Percentiles rank a stretch among this genome's conserved stretches.
These are phyloP conservation scores for Aspergillus costaricaensis DNA, from an alignment of 2,329 filamentous ascomycete genomes.

Conservation along the genomic window DNA sequence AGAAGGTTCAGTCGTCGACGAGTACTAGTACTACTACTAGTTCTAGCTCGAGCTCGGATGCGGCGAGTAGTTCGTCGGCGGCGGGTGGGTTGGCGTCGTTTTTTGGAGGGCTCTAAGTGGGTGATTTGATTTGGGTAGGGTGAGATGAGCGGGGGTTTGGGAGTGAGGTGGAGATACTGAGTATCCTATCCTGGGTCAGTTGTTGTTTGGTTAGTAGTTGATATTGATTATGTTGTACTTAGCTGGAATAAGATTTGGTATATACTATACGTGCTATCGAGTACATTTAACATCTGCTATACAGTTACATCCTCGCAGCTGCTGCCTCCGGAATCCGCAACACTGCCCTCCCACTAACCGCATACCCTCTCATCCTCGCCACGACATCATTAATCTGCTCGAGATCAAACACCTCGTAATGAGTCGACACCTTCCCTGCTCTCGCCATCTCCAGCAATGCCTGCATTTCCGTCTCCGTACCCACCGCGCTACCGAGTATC, in stretches of 20 bases:
- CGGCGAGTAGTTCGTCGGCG: background rate
- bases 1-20: conserved; percentile 5
- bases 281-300: background rate
- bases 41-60: background rate
- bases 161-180: background rate
- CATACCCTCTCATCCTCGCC: conserved; percentile 26
- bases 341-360: conserved; percentile 30
- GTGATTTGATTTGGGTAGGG: no score
- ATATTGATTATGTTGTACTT: background rate
- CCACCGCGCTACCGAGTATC: conserved; percentile 41
- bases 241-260: background rate
- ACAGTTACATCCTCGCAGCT: conserved; percentile 2
- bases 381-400: conserved; percentile 27
- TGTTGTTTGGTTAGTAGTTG: no score
- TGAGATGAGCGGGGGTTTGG: background rate
- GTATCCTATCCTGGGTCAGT: no score
- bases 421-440: conserved; percentile 33
- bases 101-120: background rate
- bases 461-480: conserved; percentile 42
- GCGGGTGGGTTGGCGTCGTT: background rate
- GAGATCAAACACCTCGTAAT: conserved; percentile 28
- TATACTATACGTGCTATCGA: no score
- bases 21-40: background rate
- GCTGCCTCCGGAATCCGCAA: conserved; percentile 29
- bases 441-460: conserved; percentile 40